These are phyloP conservation scores for Dictyostelium purpureum DNA, from an alignment of 78 protist species.

Conservation along the genomic window DNA sequence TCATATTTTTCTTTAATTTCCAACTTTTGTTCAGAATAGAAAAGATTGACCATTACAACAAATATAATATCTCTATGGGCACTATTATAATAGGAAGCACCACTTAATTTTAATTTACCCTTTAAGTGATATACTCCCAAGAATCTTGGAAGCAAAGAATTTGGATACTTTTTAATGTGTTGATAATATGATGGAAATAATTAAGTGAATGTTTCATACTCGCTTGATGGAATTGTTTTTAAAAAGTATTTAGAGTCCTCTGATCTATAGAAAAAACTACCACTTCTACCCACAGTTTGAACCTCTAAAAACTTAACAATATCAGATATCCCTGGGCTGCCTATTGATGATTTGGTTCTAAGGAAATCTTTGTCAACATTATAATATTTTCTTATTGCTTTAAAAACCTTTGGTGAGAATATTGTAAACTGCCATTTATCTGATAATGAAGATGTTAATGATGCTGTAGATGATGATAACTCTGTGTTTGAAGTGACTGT, in stretches of 20 bases:
- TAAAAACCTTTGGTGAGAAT: constrained; percentile 45
- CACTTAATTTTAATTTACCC: constrained; percentile 35
- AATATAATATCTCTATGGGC: constrained; percentile 53
- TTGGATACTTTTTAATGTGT: constrained; percentile 31
- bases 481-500: not conserved
- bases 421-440: constrained; percentile 31
- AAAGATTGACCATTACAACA: constrained; percentile 75
- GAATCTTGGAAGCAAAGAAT: constrained; percentile 54
- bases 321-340: too few relatives aligned
- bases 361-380: not conserved
- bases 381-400: constrained; percentile 21
- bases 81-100: not conserved
- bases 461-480: too few relatives aligned
- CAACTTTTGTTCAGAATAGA: constrained; percentile 27
- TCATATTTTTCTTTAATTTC: constrained; percentile 67
- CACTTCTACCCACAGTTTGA: constrained; percentile 77
- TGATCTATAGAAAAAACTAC: constrained; percentile 78
- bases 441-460: not conserved
- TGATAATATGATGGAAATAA: constrained; percentile 53
- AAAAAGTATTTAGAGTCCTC: constrained; percentile 41
- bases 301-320: constrained; percentile 54
- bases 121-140: constrained; percentile 68
- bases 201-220: constrained; percentile 44
- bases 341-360: too few relatives aligned
- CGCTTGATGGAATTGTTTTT: constrained; percentile 75